Evolutionary conservation across 345 rosid species (phyloP), one percentile per base, ranked within the genome.

Genomic region (Eucalyptus urophylla): DNA sequence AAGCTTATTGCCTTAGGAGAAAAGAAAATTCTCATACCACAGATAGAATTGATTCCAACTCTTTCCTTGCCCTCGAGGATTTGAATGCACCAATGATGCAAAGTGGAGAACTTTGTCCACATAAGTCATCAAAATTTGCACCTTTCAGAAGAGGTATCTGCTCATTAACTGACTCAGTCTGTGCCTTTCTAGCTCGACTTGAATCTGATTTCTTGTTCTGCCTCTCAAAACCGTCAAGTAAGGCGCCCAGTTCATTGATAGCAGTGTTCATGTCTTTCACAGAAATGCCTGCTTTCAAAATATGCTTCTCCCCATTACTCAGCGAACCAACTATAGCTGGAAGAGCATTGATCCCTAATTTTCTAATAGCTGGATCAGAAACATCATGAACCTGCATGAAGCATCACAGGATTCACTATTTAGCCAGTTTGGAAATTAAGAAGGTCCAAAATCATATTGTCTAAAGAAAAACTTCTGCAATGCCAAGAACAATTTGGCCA

Each of bases 241-340:
- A 81, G 87, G 53, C 58, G 89, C 97, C 92, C 44, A 97, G 95
- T 54, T 97, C 98, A 25, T 90, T 91, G 88, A 97, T 89, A 33
- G 97, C 95, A 90, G 97, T 93, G 60, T 94, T 94, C 91, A 94
- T 40, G 90, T 96, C 97, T 92, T 95, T 98, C 86, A 97, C 98
- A 58, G 95, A 93, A 87, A 97, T 92, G 65, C 98, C 97, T 6
- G 94, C 91, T 93, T 91, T 95, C 60, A 98, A 85, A 21, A 95
- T 89, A 76, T 94, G 96, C 86, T 92, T 95, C 92, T 96, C 99
- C 65, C 98, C 99, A 58, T 96, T 96, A 7, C 98, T 93, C 49
- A 95, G 91, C 97, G 97, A 96, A 65, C 98, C 99, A 87, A 97
- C 96, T 89, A 98, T 88, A 89, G 99, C 97, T 49, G 99, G 99